Base-by-base conservation (phyloP, 805 yeast species). In the Wickerhamiella musiphila region DNA sequence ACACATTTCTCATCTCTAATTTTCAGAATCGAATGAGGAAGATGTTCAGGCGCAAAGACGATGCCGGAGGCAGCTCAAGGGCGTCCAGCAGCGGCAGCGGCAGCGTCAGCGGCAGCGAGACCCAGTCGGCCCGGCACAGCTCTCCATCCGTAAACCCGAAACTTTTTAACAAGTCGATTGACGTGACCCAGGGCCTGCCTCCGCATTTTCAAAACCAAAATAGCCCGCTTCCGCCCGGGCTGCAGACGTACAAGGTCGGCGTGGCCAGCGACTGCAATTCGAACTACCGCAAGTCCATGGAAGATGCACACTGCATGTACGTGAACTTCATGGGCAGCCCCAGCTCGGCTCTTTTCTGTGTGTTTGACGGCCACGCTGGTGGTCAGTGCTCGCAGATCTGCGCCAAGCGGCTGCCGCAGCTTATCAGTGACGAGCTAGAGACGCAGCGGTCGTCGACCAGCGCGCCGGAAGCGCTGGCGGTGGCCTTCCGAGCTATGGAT, bases 281-380 rank as follows among this genome's bases (percentile, higher is more conserved):
- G 10, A 69, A 76, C 40, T 84, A 72, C 51, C 64, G 98, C 35
- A 70, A 77, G 32, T 70, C 83, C 18, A 86, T 86, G 98, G 98
- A 86, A 51, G 98, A 86, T 52, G 90, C 86, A 6, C 96, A 86
- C 52, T 78, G 92, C 0, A 81, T 78, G 46, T 82, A 83, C 24
- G 83, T 90, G 42, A 83, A 84, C 58, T 84, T 78, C 59, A 90
- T 84, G n/a, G 93, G 81, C 44, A 33, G 33, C 8, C 42, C 45
- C 2, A 94, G 83, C 51, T 78, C 93, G 77, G 96, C 94, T 2
- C 86, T 79, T 51, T 83, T 86, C 65, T 96, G 92, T 12, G 66
- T 86, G 1, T 86, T 83, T 55, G 98, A 86, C 54, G 98, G 98
- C 8, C 98, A 86, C 56, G 96, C 96, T 2, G 98, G 98, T 15